These are phyloP conservation scores for Aspergillus sp. DNA, from an alignment of 2,329 filamentous ascomycete genomes.

Conservation along the genomic window DNA sequence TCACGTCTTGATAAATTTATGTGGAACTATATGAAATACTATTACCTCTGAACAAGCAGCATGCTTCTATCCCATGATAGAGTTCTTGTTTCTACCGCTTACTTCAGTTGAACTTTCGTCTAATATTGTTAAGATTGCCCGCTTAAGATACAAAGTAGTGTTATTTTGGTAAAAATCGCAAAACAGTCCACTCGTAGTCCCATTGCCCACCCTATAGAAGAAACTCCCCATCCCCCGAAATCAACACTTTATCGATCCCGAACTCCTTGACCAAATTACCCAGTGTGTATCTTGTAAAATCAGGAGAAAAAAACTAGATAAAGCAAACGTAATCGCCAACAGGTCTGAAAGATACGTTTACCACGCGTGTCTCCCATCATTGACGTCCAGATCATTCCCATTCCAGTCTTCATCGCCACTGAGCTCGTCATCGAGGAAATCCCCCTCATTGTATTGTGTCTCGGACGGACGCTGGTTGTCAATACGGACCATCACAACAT, in stretches of 20 bases:
- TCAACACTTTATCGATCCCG: not conserved
- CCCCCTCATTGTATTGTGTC: slow-evolving; percentile 58
- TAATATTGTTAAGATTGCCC: no score
- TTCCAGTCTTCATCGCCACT: slow-evolving; percentile 66
- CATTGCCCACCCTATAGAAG: not conserved
- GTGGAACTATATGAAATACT: no score
- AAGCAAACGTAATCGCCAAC: not conserved
- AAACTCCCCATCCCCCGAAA: no score
- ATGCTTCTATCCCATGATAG: no score
- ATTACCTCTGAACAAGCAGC: no score
- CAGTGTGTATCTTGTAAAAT: not conserved
- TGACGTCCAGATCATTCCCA: slow-evolving; percentile 45
- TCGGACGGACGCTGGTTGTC: slow-evolving; percentile 64
- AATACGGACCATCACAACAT: slow-evolving; percentile 60
- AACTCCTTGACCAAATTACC: slow-evolving; percentile 1
- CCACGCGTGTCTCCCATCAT: slow-evolving; percentile 26
- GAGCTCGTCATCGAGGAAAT: slow-evolving; percentile 62
- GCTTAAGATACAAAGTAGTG: no score
- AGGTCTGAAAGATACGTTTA: slow-evolving; percentile 5
- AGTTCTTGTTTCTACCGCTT: no score
- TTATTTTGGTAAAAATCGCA: not conserved
- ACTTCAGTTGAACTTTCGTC: no score
- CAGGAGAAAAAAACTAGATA: not conserved
- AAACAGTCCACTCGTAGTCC: no score
- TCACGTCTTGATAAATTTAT: no score